Percentiles rank a stretch among this genome's conserved stretches.
Conservation (phyloP, 2,329 filamentous ascomycete genomes). For the Ophiostoma novo-ulmi region DNA sequence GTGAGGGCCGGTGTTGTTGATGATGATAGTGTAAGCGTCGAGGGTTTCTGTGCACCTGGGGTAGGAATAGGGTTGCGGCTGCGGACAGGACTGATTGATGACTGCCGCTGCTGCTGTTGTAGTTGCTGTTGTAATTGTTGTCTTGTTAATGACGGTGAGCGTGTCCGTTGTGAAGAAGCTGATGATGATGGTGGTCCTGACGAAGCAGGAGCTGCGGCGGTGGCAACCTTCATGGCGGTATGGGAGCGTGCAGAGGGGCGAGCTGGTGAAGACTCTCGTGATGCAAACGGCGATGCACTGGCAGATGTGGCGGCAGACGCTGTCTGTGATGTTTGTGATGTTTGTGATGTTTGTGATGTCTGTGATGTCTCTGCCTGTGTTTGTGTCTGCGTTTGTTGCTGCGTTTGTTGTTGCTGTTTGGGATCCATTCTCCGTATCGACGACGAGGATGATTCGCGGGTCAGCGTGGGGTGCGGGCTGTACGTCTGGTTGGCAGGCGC, state of each 20-base stretch:
- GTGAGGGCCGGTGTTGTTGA: slow-evolving; percentile 62
- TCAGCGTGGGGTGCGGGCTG: slow-evolving; percentile 28
- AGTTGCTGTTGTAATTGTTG: slow-evolving; percentile 26
- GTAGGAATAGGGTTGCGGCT: slow-evolving; percentile 51
- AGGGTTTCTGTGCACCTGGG: slow-evolving; percentile 54
- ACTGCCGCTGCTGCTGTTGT: slow-evolving; percentile 48
- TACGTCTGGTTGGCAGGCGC: slow-evolving; percentile 28
- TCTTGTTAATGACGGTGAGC: slow-evolving; percentile 31
- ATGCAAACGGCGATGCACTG: slow-evolving; percentile 34
- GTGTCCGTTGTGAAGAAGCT: slow-evolving; percentile 16
- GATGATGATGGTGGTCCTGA: slow-evolving; percentile 15
- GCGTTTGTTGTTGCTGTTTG: slow-evolving; percentile 21
- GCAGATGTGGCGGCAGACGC: slow-evolving; percentile 32
- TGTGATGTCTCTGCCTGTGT: slow-evolving; percentile 18
- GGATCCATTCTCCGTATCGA: slow-evolving; percentile 29
- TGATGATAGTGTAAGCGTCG: slow-evolving; percentile 61
- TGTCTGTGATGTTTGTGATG: slow-evolving; percentile 15
- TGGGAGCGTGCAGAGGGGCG: slow-evolving; percentile 36
- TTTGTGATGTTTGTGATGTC: neutral
- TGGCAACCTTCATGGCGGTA: slow-evolving; percentile 30
- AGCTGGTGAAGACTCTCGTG: slow-evolving; percentile 46
- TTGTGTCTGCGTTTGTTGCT: neutral
- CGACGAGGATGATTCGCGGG: slow-evolving; percentile 31
- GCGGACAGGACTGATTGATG: slow-evolving; percentile 60
- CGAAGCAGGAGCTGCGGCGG: slow-evolving; percentile 28